Base-by-base conservation (phyloP, 2,329 filamentous ascomycete species). In the Stagonosporopsis chrysanthemi region DNA sequence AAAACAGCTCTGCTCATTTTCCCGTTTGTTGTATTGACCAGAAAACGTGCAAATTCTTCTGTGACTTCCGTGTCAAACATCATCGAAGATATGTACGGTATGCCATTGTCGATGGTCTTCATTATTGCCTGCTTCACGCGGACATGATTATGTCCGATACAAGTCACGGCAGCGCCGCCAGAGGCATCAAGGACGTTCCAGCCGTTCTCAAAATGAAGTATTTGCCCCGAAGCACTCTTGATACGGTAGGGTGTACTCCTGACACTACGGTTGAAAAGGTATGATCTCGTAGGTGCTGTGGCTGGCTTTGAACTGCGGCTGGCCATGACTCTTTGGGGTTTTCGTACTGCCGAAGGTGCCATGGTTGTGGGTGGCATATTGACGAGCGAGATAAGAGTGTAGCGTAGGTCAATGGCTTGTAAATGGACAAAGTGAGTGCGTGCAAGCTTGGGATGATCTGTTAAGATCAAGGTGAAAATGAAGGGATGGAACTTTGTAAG, bases 91-190 rank as follows among this genome's bases (percentile, higher is more conserved):
- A 84, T 83, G 48, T 89, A 90, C 0, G 81, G 78, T 0, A 89
- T 77, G 41, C 84, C 75, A 7, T 40, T 53, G 44, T 83, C 79
- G 62, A 89, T 78, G 65, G 92, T 89, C 12, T 80, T 66, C 4
- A 78, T 74, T 38, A 91, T 82, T 0, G 88, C 89, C 2, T 83
- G 77, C 12, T 80, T 79, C 12, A 93, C 84, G 44, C 87, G 80
- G 39, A 80, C 68, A 52, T 89, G 83, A 48, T 88, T 82, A 65
- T 91, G 87, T 6, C 90, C 91, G 9, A 94, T 78, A 68, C 87
- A 88, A 9, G 86, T 82, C 3, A 92, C 90, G 22, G 88, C 89
- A 3, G 90, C 88, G 19, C 91, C 91, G 26, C 88, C 85, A 19
- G 88, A 90, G 1, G 86, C 88, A 72, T 95, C 91, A 14, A 92